Evolutionary conservation across 352 stramenopile genomes (phyloP).

Genomic region (Paralagenidium karlingii): DNA sequence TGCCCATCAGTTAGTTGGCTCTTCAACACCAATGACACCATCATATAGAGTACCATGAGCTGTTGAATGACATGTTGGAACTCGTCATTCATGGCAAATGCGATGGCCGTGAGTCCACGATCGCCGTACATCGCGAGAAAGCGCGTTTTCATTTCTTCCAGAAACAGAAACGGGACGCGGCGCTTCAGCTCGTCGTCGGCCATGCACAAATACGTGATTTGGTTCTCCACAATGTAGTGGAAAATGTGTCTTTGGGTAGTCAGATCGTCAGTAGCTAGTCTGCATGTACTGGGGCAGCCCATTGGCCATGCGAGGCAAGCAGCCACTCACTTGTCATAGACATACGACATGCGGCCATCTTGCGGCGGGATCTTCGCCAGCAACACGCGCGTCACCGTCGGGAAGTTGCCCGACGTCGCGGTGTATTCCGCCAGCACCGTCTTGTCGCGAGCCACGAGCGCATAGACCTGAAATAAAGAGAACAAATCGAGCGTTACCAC

Average conservation of each 20-base stretch:
- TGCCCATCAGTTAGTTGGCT: background rate
- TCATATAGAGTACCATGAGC: constrained; percentile 66
- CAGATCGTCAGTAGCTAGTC: no score
- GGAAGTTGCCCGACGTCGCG: constrained; percentile 94
- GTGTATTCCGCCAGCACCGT: constrained; percentile 98
- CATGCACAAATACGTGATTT: constrained; percentile 98
- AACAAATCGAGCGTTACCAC: no score
- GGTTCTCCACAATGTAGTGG: constrained; percentile 94
- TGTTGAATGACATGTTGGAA: constrained; percentile 92
- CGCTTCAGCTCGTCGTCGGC: constrained; percentile 91
- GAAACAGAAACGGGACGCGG: constrained; percentile 95
- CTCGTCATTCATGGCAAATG: constrained; percentile 97
- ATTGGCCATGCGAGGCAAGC: no score
- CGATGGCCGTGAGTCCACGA: constrained; percentile 84
- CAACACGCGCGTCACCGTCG: constrained; percentile 94
- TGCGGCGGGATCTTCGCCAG: constrained; percentile 91
- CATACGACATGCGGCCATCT: constrained; percentile 95
- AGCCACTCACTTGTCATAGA: constrained; percentile 90
- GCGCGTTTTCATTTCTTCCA: constrained; percentile 93
- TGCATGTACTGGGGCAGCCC: no score
- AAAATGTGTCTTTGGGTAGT: constrained; percentile 60
- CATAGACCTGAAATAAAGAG: no score
- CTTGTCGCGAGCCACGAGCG: constrained; percentile 93
- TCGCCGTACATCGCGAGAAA: constrained; percentile 81
- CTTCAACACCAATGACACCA: background rate